Evolutionary conservation across 2,329 filamentous ascomycete species (phyloP).

Genomic region (Neopestalotiopsis sp.): DNA sequence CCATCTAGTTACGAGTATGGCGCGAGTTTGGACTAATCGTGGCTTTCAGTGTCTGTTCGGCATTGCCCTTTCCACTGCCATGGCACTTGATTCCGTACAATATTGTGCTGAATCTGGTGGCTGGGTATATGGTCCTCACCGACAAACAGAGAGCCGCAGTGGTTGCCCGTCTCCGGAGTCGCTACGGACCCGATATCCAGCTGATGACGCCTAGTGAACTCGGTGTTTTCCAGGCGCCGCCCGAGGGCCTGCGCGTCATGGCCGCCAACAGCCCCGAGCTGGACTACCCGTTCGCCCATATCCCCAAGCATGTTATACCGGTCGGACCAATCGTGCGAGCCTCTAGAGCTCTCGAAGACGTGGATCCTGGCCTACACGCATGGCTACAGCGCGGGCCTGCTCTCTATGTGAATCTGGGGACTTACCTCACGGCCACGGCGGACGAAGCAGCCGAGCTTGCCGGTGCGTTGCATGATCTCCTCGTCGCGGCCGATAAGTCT

Average conservation of each 20-base stretch:
- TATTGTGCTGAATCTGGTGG: constrained; percentile 32
- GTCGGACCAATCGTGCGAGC: constrained; percentile 48
- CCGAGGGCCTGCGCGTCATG: constrained; percentile 20
- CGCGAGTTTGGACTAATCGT: neutral
- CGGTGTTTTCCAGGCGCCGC: constrained; percentile 18
- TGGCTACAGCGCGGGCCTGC: constrained; percentile 24
- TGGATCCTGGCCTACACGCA: constrained; percentile 37
- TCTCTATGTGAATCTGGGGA: constrained; percentile 32
- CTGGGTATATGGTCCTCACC: neutral
- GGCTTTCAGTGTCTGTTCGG: constrained; percentile 3
- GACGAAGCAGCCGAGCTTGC: constrained; percentile 41
- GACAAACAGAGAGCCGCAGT: neutral
- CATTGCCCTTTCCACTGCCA: constrained; percentile 13
- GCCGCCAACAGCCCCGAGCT: constrained; percentile 23
- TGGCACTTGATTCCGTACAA: constrained; percentile 16
- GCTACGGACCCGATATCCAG: neutral
- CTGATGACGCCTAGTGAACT: constrained; percentile 19
- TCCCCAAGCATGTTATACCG: constrained; percentile 21
- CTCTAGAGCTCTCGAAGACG: constrained; percentile 37
- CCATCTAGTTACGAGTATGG: neutral
- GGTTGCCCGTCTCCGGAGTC: neutral
- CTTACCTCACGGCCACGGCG: constrained; percentile 36
- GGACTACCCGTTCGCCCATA: constrained; percentile 22
- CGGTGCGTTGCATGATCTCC: constrained; percentile 34
- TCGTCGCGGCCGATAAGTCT: constrained; percentile 32